Evolutionary conservation across 352 stramenopile species (phyloP).

Genomic region (Blastocystis sp.): DNA sequence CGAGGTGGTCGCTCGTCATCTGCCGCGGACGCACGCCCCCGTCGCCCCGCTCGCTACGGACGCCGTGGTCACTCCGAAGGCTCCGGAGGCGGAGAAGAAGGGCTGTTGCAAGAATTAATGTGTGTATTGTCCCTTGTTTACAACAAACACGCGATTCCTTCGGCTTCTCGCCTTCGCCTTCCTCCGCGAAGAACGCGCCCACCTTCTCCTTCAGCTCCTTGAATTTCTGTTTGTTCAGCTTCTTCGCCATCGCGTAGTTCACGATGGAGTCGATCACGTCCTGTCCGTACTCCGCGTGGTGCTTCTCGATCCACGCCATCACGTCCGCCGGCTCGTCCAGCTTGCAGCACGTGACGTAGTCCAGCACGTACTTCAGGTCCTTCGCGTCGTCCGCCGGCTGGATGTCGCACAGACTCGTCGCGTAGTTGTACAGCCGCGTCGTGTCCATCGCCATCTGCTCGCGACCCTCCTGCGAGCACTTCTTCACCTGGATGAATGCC

Average conservation of each 20-base stretch:
- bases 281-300: constrained; percentile 2
- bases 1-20: constrained; percentile 65
- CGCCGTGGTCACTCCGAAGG: not conserved
- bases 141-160: constrained; percentile 16
- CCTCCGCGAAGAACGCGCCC: constrained; percentile 15
- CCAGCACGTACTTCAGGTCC: constrained; percentile 51
- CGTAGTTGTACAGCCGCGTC: constrained; percentile 28
- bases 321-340: constrained; percentile 38
- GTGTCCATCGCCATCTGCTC: constrained; percentile 49
- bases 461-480: constrained; percentile 47
- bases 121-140: not conserved
- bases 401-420: constrained; percentile 15
- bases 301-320: constrained; percentile 43
- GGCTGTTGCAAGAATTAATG: constrained; percentile 36
- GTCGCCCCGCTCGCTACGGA: not conserved
- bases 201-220: constrained; percentile 42
- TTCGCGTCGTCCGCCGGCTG: constrained; percentile 42
- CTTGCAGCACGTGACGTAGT: constrained; percentile 46
- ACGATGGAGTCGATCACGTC: constrained; percentile 48
- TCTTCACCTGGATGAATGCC: constrained; percentile 31
- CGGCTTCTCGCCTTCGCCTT: not conserved
- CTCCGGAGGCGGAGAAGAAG: constrained; percentile 49
- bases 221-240: constrained; percentile 49
- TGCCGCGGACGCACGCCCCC: constrained; percentile 38
- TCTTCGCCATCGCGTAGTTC: constrained; percentile 44